Base-by-base conservation (phyloP, 78 protist genomes). In the Guillardia theta region DNA sequence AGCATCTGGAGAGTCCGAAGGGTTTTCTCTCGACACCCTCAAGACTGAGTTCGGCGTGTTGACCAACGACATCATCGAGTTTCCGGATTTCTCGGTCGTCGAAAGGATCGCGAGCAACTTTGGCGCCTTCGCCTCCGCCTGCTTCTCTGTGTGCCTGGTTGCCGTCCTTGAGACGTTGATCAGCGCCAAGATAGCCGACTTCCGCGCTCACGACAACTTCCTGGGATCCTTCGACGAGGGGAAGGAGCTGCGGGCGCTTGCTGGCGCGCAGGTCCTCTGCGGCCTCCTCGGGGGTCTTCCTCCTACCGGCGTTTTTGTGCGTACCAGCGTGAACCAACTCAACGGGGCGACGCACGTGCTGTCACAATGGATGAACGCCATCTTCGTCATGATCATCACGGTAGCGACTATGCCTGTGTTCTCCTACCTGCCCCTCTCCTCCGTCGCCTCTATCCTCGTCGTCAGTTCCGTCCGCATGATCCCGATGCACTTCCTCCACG, bases 381-480 rank as follows among this genome's bases (percentile, higher is more conserved):
- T 33, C 46, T 9, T 70, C 41, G 36, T 58, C 6, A 58, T 58
- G 70, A 24, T 70, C 83, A 70, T 70, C 33, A 33, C 22, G 4
- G 62, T 53, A 18, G 12, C 62, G 62, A 12, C 41, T 24, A 1
- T 70, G 9, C 45, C 45, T 0, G 9, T 70, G 5, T 1, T 18
- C 4, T 24, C 46, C 36, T 70, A 70, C 41, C 83, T 70, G 10
- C 83, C 83, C 4, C 22, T 18, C 22, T 43, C 83, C 36, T 70
- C 83, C 46, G 83, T 70, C 45, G 83, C 83, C 3, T 12, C 83
- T 12, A 70, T 70, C 83, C 83, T 70, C 36, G 83, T 70, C 83
- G 83, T 70, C 41, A 70, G 45, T 24, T 36, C 83, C 83, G 21
- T 70, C 4, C 83, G 83, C 41, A 70, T 70, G 83, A 4, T 70